These are phyloP conservation scores for Macrolepiota dolichaula DNA, from an alignment of 768 basidiomycete species.

Conservation along the genomic window DNA sequence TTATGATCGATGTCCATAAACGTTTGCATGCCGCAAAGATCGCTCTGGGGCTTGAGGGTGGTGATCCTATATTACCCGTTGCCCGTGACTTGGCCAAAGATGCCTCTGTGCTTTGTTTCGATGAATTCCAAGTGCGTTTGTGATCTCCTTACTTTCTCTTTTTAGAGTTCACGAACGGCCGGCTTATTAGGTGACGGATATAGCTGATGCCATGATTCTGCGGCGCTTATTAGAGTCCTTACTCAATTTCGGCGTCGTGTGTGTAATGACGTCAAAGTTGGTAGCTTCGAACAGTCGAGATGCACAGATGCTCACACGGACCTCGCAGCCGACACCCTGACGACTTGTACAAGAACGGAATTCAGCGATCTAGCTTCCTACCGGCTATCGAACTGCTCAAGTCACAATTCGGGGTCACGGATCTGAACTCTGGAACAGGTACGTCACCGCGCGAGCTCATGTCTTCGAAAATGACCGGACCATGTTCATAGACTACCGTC, in stretches of 20 bases:
- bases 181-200: constrained; percentile 80
- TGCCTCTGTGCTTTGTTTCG: constrained; percentile 87
- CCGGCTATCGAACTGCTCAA: constrained; percentile 95
- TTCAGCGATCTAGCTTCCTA: constrained; percentile 91
- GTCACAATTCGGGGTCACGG: constrained; percentile 79
- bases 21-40: constrained; percentile 81
- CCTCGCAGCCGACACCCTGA: constrained; percentile 86
- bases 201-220: constrained; percentile 97
- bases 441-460: constrained; percentile 15
- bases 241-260: constrained; percentile 85
- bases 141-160: background rate
- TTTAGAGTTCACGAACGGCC: background rate
- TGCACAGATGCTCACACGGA: constrained; percentile 1
- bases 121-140: constrained; percentile 86
- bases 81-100: constrained; percentile 84
- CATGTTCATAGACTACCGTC: constrained; percentile 75
- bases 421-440: constrained; percentile 96
- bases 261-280: constrained; percentile 96
- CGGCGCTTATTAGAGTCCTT: constrained; percentile 85
- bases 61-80: constrained; percentile 85
- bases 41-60: constrained; percentile 60
- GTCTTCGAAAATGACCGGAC: background rate
- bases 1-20: constrained; percentile 99
- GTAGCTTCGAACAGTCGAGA: constrained; percentile 23
- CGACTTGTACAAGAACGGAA: constrained; percentile 97